phyloP scores from a whole-genome alignment of 2,329 filamentous ascomycete species.

The Purpureocillium lavendulum region DNA sequence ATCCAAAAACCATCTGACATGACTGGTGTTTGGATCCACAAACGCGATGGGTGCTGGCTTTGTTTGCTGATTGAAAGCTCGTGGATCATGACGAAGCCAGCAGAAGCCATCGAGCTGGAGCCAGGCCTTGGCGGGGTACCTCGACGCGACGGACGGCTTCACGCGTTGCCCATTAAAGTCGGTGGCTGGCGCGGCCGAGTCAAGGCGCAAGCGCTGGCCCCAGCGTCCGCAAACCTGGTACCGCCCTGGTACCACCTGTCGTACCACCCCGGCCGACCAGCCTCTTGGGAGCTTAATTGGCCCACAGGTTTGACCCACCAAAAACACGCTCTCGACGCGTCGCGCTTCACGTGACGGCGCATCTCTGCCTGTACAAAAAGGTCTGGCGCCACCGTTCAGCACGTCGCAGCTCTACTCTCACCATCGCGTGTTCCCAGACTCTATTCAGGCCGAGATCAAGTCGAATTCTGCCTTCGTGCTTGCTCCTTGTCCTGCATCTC shows the following conservation, averaged over 20 bases:
- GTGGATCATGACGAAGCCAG: conserved; percentile 7
- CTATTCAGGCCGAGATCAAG: conserved; percentile 11
- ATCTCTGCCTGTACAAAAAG: conserved; percentile 28
- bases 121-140: conserved; percentile 7
- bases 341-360: conserved; percentile 27
- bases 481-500: conserved; percentile 9
- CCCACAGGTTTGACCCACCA: conserved; percentile 9
- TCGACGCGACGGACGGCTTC: conserved; percentile 11
- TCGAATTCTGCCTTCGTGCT: conserved; percentile 9
- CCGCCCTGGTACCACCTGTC: not conserved
- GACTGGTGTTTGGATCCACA: conserved; percentile 11
- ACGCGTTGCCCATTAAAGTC: conserved; percentile 10
- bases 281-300: conserved; percentile 14
- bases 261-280: conserved; percentile 1
- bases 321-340: conserved; percentile 26
- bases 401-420: conserved; percentile 12
- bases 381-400: conserved; percentile 19
- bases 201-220: not conserved
- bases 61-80: conserved; percentile 24
- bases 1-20: not conserved
- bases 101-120: not conserved
- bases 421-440: conserved; percentile 19
- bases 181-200: conserved; percentile 9
- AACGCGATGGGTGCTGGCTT: conserved; percentile 10
- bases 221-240: conserved; percentile 4